Evolutionary conservation across 768 basidiomycete species (phyloP).

Genomic region (Psilocybe cubensis): DNA sequence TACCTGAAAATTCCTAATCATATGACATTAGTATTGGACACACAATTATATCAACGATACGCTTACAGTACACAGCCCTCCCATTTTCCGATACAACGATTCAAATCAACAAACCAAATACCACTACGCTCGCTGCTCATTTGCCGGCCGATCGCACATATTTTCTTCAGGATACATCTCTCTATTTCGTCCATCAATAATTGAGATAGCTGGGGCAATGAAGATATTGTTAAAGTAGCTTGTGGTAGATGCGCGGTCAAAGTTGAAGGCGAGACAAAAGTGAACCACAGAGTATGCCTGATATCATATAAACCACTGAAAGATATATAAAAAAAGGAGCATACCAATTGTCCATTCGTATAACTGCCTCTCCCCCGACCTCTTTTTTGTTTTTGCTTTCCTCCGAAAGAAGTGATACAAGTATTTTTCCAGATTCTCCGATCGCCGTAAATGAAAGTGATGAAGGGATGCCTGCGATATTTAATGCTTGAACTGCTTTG

Average conservation of each 20-base stretch:
- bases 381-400: conserved; percentile 36
- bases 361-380: conserved; percentile 72
- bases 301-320: conserved; percentile 3
- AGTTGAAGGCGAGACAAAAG: conserved; percentile 74
- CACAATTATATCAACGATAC: neutral
- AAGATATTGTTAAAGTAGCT: conserved; percentile 73
- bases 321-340: conserved; percentile 4
- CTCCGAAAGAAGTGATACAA: conserved; percentile 54
- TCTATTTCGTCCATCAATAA: conserved; percentile 81
- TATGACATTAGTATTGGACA: neutral
- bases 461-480: conserved; percentile 55
- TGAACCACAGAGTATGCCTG: conserved; percentile 78
- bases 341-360: conserved; percentile 73
- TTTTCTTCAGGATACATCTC: conserved; percentile 64
- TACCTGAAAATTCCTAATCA: conserved; percentile 64
- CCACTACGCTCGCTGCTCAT: conserved; percentile 58
- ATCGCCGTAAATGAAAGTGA: conserved; percentile 63
- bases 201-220: conserved; percentile 76
- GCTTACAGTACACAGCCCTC: conserved; percentile 78
- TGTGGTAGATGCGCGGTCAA: conserved; percentile 81
- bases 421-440: conserved; percentile 65
- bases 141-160: conserved; percentile 68
- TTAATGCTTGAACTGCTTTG: conserved; percentile 51
- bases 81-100: conserved; percentile 79
- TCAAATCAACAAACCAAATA: conserved; percentile 80